Percentiles rank a stretch among this genome's conserved stretches.
phyloP scores from a whole-genome alignment of 257 asterid genomes.

The Fraxinus pennsylvanica region DNA sequence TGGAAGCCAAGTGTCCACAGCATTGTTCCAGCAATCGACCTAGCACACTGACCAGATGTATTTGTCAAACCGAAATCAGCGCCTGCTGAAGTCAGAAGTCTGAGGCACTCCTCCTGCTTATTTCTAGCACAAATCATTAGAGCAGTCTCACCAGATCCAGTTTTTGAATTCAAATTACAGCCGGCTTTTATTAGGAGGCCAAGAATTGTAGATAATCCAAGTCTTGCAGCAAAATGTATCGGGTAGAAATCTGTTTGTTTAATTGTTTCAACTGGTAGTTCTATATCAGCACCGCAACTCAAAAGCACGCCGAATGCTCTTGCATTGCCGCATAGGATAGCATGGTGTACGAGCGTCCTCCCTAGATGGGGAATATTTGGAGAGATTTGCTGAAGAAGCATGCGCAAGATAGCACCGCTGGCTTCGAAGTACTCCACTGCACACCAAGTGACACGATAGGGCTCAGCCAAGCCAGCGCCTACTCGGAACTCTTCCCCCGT shows the following conservation, averaged over 20 bases:
- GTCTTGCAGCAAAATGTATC: slow-evolving; percentile 56
- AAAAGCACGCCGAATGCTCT: slow-evolving; percentile 55
- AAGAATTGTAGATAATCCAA: slow-evolving; percentile 43
- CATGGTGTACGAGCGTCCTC: slow-evolving; percentile 66
- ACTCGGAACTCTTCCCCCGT: slow-evolving; percentile 79
- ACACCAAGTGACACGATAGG: slow-evolving; percentile 69
- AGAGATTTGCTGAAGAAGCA: slow-evolving; percentile 58
- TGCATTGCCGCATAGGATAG: slow-evolving; percentile 55
- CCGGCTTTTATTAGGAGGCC: slow-evolving; percentile 46
- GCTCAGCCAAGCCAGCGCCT: slow-evolving; percentile 82
- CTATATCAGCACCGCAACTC: slow-evolving; percentile 50
- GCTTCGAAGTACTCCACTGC: slow-evolving; percentile 77
- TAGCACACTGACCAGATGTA: slow-evolving; percentile 37
- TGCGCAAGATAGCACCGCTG: slow-evolving; percentile 53
- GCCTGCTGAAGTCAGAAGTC: slow-evolving; percentile 56
- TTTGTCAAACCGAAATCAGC: slow-evolving; percentile 56
- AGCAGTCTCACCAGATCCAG: slow-evolving; percentile 62
- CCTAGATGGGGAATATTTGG: slow-evolving; percentile 67
- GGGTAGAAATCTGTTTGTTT: slow-evolving; percentile 37
- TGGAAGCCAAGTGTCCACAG: slow-evolving; percentile 52
- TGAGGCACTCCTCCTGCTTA: slow-evolving; percentile 54
- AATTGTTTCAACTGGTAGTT: slow-evolving; percentile 43
- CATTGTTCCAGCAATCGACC: slow-evolving; percentile 43
- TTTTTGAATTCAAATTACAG: slow-evolving; percentile 51
- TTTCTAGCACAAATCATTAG: slow-evolving; percentile 53